Conservation (phyloP, 306 rosid species). For the Rubus idaeus region DNA sequence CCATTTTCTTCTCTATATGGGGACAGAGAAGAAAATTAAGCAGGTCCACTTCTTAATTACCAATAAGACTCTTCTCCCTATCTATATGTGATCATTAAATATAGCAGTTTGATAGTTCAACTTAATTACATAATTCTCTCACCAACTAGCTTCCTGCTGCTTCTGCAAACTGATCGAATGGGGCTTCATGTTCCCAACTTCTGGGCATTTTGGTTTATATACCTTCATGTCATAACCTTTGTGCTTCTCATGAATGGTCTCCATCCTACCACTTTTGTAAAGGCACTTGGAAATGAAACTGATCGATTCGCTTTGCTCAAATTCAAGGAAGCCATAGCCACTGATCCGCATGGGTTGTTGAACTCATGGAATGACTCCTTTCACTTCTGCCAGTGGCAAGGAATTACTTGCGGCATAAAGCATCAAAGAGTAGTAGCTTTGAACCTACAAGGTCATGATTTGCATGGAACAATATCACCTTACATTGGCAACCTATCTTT, state of each 20-base stretch:
- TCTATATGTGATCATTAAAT: no score
- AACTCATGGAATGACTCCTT: slow-evolving; percentile 40
- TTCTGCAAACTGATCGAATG: background rate
- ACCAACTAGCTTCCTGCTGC: no score
- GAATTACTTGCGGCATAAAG: slow-evolving; percentile 35
- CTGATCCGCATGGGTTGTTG: slow-evolving; percentile 20
- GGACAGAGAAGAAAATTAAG: no score
- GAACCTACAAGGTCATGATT: background rate
- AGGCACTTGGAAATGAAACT: background rate
- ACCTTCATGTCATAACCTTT: background rate
- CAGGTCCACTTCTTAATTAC: no score
- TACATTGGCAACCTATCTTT: slow-evolving; percentile 36
- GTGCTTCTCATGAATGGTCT: background rate
- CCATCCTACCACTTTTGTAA: background rate
- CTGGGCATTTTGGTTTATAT: no score
- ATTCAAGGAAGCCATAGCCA: slow-evolving; percentile 32
- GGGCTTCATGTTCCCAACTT: background rate
- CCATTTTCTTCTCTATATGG: no score
- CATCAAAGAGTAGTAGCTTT: slow-evolving; percentile 32
- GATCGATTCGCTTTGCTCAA: slow-evolving; percentile 29
- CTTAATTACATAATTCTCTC: no score
- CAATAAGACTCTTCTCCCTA: no score
- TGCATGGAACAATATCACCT: slow-evolving; percentile 45
- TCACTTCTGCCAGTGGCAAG: slow-evolving; percentile 42
- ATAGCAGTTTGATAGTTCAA: no score